Evolutionary conservation across 305 asterid genomes (phyloP).

Genomic region (Salvia sclarea): DNA sequence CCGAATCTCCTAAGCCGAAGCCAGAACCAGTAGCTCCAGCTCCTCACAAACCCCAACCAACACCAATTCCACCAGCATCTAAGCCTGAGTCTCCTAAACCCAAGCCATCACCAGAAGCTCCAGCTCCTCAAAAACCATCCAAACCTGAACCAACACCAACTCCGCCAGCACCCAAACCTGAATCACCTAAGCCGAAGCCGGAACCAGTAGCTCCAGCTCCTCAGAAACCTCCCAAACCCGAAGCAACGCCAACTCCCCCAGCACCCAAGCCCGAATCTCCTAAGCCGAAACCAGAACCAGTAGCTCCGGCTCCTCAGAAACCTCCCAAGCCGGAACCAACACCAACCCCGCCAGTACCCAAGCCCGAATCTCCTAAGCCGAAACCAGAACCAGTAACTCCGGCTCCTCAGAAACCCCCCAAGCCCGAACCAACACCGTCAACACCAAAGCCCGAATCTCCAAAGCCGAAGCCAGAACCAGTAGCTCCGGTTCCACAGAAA

Average conservation of each 20-base stretch:
- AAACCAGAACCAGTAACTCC: neutral
- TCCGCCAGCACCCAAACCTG: too few species aligned
- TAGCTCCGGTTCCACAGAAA: neutral
- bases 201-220: constrained; percentile 1
- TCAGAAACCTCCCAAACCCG: neutral
- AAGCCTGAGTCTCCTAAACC: constrained; percentile 10
- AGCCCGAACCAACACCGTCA: neutral
- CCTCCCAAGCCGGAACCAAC: neutral
- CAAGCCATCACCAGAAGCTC: constrained; percentile 8
- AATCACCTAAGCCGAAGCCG: constrained; percentile 20
- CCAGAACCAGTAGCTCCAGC: constrained; percentile 14
- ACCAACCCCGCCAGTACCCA: neutral
- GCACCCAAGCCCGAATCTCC: constrained; percentile 9
- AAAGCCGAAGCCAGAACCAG: neutral
- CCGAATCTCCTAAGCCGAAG: constrained; percentile 13
- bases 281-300: neutral
- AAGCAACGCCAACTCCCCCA: neutral
- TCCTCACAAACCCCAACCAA: neutral
- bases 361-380: neutral
- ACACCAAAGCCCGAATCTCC: neutral
- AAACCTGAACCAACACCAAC: too few species aligned
- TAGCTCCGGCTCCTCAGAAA: too few species aligned
- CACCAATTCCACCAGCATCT: neutral
- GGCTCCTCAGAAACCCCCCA: neutral
- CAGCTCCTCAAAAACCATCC: neutral